Base-by-base conservation (phyloP, 2,329 filamentous ascomycete species). In the Trichoderma brevicompactum region DNA sequence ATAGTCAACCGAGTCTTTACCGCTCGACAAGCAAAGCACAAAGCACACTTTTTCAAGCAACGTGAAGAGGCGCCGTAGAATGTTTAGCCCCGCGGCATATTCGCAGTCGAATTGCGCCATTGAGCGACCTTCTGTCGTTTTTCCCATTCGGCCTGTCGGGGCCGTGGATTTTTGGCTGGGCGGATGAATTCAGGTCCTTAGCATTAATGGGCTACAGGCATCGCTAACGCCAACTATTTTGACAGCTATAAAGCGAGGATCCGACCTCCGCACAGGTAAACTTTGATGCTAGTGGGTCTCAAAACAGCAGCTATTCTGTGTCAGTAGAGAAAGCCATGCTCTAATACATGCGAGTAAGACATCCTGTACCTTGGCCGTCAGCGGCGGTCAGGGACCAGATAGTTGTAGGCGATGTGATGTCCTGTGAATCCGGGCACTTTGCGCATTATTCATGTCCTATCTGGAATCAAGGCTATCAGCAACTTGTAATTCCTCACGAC, bases 1-100 rank as follows among this genome's bases (percentile, higher is more conserved):
- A 44, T 32, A 55, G 61, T 64, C 61, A 55, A 41, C 50, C 50
- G 61, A 64, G 50, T 15, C 50, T 64, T 64, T 64, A n/a, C 61
- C 50, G 61, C 41, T 55, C 7, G 12, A 64, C 41, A 15, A 2
- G 3, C 60, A 36, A 49, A 48, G 28, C 53, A 55, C 36, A 28
- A 28, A 28, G 23, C 23, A 28, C 23, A 46, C 58, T 28, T 40
- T 32, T 38, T 19, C 36, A 23, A 44, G 3, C n/a, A 43, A 2
- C 15, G 13, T 13, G 17, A 44, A 28, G 28, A 52, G 36, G 59
- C 34, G 59, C 59, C 6, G 23, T 43, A 38, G 17, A 34, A 13
- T 13, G 7, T 36, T 55, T 40, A 40, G 41, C 61, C 28, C 28
- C 38, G 32, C 48, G 59, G 17, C 23, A 52, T 19, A 52, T 23